These are phyloP conservation scores for Auricularia sp. DNA, from an alignment of 768 basidiomycete genomes.

Conservation along the genomic window DNA sequence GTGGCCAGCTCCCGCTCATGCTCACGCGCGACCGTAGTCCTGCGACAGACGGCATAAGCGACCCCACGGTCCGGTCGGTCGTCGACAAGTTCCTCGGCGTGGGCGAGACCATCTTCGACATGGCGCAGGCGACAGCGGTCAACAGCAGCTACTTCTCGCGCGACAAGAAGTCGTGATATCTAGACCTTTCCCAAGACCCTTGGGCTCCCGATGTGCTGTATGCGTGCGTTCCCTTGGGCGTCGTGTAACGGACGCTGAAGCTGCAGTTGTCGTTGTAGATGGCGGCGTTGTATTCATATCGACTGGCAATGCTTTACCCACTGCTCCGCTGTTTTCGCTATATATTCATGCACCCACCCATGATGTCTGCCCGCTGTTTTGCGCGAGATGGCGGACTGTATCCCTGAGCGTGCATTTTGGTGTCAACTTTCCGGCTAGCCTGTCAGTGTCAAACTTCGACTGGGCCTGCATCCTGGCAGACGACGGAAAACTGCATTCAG, in stretches of 20 bases:
- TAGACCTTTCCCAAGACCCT: neutral
- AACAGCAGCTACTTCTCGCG: conserved; percentile 61
- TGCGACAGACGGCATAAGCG: conserved; percentile 58
- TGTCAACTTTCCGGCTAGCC: too few relatives aligned
- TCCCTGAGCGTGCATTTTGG: too few relatives aligned
- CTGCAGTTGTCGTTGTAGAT: neutral
- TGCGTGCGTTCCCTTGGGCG: neutral
- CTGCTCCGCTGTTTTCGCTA: neutral
- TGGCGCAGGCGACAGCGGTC: conserved; percentile 76
- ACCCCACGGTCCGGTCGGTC: conserved; percentile 64
- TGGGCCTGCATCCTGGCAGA: too few relatives aligned
- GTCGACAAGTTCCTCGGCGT: conserved; percentile 76
- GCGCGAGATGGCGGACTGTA: too few relatives aligned
- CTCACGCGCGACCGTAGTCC: conserved; percentile 33
- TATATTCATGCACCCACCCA: too few relatives aligned
- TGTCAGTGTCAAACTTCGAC: too few relatives aligned
- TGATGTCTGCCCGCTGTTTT: too few relatives aligned
- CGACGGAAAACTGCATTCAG: too few relatives aligned
- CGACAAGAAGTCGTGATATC: neutral
- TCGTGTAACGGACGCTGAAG: neutral
- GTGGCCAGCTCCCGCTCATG: neutral
- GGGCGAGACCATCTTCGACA: conserved; percentile 84
- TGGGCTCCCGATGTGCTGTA: neutral
- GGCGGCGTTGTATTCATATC: neutral
- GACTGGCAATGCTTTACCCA: neutral